Conservation (phyloP, 768 basidiomycete species). For the Russula emetica region DNA sequence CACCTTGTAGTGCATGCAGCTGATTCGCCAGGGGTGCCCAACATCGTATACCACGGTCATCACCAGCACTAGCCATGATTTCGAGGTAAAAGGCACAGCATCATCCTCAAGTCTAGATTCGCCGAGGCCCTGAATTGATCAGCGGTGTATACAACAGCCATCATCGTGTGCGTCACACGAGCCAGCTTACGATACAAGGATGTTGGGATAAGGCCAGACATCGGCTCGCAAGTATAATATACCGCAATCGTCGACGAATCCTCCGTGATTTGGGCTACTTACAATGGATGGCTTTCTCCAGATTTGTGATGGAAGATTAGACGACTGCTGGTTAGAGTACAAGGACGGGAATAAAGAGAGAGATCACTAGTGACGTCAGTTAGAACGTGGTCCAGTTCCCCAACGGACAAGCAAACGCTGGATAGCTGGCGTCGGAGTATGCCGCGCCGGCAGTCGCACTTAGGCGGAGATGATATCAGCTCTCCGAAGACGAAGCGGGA, state of each 20-base stretch:
- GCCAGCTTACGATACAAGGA: background rate
- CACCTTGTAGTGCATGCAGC: background rate
- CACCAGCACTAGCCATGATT: slow-evolving; percentile 3
- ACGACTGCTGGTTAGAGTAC: slow-evolving; percentile 10
- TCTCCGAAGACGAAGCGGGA: slow-evolving; percentile 20
- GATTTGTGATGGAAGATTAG: background rate
- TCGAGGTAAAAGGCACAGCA: slow-evolving; percentile 6
- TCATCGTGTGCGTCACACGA: background rate
- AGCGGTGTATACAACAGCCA: background rate
- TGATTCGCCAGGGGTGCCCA: slow-evolving; percentile 23
- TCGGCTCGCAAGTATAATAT: background rate
- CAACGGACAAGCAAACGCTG: slow-evolving; percentile 6
- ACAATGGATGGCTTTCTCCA: slow-evolving; percentile 1
- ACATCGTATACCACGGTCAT: slow-evolving; percentile 8
- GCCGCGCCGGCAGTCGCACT: slow-evolving; percentile 18
- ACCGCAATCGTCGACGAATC: background rate
- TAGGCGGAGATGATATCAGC: slow-evolving; percentile 25
- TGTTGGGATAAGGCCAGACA: background rate
- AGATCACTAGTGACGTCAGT: slow-evolving; percentile 21
- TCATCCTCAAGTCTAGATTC: slow-evolving; percentile 1
- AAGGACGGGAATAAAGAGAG: background rate
- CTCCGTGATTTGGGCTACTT: background rate
- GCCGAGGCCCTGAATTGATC: background rate
- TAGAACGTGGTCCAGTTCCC: slow-evolving; percentile 20
- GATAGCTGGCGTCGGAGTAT: slow-evolving; percentile 2